These are phyloP conservation scores for Macadamia tetraphylla DNA, from an alignment of 164 flowering plant genomes.

Conservation along the genomic window DNA sequence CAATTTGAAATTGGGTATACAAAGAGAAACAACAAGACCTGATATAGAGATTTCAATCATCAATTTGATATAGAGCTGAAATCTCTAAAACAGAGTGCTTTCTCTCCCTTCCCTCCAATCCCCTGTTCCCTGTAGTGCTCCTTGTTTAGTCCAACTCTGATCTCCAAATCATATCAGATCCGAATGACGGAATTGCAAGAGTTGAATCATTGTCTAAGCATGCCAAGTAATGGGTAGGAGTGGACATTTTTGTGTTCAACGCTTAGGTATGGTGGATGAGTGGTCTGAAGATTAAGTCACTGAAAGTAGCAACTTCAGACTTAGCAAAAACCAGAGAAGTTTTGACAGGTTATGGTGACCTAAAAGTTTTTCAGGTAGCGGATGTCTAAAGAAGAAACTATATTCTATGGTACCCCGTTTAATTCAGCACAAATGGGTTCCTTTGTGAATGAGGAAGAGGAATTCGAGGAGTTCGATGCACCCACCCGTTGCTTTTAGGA, in stretches of 20 bases:
- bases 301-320: conserved; percentile 38
- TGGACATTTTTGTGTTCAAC: conserved; percentile 80
- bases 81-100: no score
- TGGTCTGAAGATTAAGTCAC: conserved; percentile 55
- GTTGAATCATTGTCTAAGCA: conserved; percentile 76
- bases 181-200: conserved; percentile 62
- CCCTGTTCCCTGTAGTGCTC: conserved; percentile 2
- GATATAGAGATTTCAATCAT: no score
- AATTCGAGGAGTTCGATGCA: conserved; percentile 64
- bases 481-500: conserved; percentile 51
- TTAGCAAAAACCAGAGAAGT: not conserved
- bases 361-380: not conserved
- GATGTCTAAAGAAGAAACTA: not conserved
- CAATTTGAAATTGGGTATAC: no score
- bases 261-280: conserved; percentile 99
- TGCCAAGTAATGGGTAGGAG: conserved; percentile 68
- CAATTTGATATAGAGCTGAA: no score
- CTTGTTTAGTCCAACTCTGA: conserved; percentile 80
- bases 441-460: conserved; percentile 74
- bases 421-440: conserved; percentile 63
- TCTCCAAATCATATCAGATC: conserved; percentile 44
- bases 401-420: not conserved
- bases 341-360: not conserved
- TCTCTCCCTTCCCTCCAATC: no score
- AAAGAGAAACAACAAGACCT: no score